These are phyloP conservation scores for Trametes pubescens DNA, from an alignment of 1,284 basidiomycete species.

Conservation along the genomic window DNA sequence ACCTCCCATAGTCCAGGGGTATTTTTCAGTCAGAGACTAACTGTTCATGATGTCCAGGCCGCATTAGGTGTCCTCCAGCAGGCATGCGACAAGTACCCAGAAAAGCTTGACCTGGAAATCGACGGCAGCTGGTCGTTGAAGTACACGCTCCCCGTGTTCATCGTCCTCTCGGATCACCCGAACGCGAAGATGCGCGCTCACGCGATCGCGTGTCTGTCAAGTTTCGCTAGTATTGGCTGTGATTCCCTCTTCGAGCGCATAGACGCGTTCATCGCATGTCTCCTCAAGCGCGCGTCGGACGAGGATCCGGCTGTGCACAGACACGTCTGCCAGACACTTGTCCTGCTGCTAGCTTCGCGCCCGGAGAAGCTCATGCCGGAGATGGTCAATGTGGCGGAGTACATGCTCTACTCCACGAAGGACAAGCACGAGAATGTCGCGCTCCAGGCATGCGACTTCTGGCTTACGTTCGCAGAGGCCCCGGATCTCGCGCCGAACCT, in stretches of 20 bases:
- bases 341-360: slow-evolving; percentile 89
- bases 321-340: slow-evolving; percentile 96
- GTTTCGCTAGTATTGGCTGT: slow-evolving; percentile 87
- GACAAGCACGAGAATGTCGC: slow-evolving; percentile 96
- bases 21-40: slow-evolving; percentile 17
- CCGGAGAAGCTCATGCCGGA: slow-evolving; percentile 98
- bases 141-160: slow-evolving; percentile 95
- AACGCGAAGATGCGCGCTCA: slow-evolving; percentile 92
- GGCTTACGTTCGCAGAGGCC: slow-evolving; percentile 99
- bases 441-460: slow-evolving; percentile 98
- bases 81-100: slow-evolving; percentile 96
- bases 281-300: slow-evolving; percentile 96
- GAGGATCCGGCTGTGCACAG: slow-evolving; percentile 92
- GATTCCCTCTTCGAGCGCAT: slow-evolving; percentile 89
- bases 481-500: slow-evolving; percentile 86
- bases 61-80: slow-evolving; percentile 96
- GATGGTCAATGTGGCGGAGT: slow-evolving; percentile 95
- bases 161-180: slow-evolving; percentile 84
- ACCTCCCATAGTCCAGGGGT: not conserved
- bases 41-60: slow-evolving; percentile 61
- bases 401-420: slow-evolving; percentile 98
- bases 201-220: slow-evolving; percentile 93
- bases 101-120: slow-evolving; percentile 94
- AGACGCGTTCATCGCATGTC: slow-evolving; percentile 90
- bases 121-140: slow-evolving; percentile 88